A percentile compares a stretch with the other conserved stretches of the same genome.
phyloP scores from a whole-genome alignment of 306 rosid species.

The cucumber (Cucumis sativus) region DNA sequence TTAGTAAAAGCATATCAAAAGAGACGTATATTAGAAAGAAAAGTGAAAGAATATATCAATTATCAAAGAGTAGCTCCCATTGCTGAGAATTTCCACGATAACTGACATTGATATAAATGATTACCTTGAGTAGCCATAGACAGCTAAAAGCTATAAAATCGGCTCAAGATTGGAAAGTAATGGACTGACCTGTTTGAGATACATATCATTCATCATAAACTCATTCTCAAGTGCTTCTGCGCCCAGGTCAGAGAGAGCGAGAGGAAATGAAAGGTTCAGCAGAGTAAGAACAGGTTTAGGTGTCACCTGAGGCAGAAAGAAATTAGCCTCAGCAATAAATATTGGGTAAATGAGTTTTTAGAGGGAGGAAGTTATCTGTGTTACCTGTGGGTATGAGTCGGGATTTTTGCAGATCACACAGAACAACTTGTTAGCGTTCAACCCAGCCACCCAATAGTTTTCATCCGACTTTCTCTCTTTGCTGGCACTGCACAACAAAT shows the following conservation, averaged over 20 bases:
- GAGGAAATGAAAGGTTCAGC: constrained; percentile 69
- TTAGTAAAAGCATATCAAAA: neutral
- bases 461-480: constrained; percentile 65
- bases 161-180: constrained; percentile 4
- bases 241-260: constrained; percentile 87
- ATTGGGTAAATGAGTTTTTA: constrained; percentile 5
- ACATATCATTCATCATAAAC: constrained; percentile 65
- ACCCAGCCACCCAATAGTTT: constrained; percentile 84
- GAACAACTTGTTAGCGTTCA: constrained; percentile 64
- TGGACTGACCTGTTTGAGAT: constrained; percentile 57
- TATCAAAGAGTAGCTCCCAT: neutral
- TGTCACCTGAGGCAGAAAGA: constrained; percentile 44
- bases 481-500: constrained; percentile 46
- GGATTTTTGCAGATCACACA: constrained; percentile 67
- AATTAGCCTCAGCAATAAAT: constrained; percentile 12
- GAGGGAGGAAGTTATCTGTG: neutral
- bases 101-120: neutral
- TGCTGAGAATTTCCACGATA: neutral
- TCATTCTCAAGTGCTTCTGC: constrained; percentile 76
- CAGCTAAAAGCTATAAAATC: neutral
- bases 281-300: constrained; percentile 78
- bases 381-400: constrained; percentile 68
- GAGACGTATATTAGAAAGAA: neutral
- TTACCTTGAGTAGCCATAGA: neutral
- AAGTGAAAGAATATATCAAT: neutral